Evolutionary conservation across 1,139 yeast species (phyloP).

Genomic region (Geotrichum reessii): DNA sequence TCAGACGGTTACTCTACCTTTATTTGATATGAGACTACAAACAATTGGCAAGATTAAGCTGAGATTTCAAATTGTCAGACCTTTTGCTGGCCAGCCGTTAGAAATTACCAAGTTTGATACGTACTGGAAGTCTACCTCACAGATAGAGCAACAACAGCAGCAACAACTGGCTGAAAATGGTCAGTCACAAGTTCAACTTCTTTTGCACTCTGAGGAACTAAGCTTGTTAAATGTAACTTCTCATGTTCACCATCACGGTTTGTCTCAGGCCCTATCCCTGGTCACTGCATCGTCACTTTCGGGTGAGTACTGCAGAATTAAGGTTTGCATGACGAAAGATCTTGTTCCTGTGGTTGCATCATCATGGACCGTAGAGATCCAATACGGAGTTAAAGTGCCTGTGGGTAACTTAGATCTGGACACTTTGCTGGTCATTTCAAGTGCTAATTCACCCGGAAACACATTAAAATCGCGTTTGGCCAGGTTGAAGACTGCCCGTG

Average conservation of each 20-base stretch:
- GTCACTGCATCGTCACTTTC: constrained; percentile 89
- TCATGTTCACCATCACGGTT: constrained; percentile 13
- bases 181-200: constrained; percentile 19
- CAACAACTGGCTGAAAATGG: constrained; percentile 8
- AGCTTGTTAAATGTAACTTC: constrained; percentile 8
- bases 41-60: constrained; percentile 77
- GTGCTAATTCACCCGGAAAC: constrained; percentile 8
- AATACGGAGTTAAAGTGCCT: constrained; percentile 47
- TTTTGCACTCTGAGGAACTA: constrained; percentile 16
- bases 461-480: constrained; percentile 4
- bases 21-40: constrained; percentile 74
- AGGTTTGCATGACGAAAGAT: constrained; percentile 69
- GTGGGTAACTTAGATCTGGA: constrained; percentile 41
- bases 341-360: constrained; percentile 85
- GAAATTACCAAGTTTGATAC: constrained; percentile 93
- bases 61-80: constrained; percentile 77
- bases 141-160: constrained; percentile 31
- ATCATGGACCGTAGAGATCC: constrained; percentile 55
- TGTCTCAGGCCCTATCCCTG: constrained; percentile 51
- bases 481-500: constrained; percentile 19
- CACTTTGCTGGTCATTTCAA: constrained; percentile 39
- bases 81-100: constrained; percentile 78
- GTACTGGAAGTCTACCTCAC: constrained; percentile 86
- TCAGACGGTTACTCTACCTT: constrained; percentile 50
- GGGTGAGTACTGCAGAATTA: constrained; percentile 70